Percentiles rank a stretch among this genome's conserved stretches.
phyloP scores from a whole-genome alignment of 495 filamentous ascomycete species.

The Bathelium albidoporum region DNA sequence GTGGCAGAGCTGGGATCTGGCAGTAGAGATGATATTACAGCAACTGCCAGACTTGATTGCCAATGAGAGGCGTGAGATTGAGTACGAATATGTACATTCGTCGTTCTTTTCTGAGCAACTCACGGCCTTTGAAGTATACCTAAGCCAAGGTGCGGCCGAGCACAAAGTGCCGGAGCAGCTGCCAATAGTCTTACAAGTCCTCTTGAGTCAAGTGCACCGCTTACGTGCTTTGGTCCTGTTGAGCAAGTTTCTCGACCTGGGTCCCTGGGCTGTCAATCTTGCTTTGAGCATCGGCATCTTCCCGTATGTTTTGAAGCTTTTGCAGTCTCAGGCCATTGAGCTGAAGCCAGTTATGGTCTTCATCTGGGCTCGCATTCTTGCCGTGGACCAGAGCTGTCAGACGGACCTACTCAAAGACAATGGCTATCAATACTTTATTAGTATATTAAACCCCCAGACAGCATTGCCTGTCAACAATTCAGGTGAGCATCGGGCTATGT shows the following conservation, averaged over 20 bases:
- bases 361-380: conserved; percentile 95
- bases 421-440: conserved; percentile 91
- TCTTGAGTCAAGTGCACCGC: conserved; percentile 89
- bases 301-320: conserved; percentile 89
- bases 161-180: conserved; percentile 86
- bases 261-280: conserved; percentile 94
- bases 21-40: conserved; percentile 88
- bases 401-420: conserved; percentile 77
- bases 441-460: conserved; percentile 72
- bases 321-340: conserved; percentile 90
- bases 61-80: conserved; percentile 58
- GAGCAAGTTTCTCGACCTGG: conserved; percentile 86
- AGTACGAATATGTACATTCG: conserved; percentile 88
- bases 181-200: conserved; percentile 89
- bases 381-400: conserved; percentile 88
- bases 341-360: conserved; percentile 99
- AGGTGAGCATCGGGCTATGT: conserved; percentile 90
- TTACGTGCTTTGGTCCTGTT: conserved; percentile 88
- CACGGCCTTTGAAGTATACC: conserved; percentile 93
- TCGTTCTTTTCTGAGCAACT: conserved; percentile 95
- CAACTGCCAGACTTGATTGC: conserved; percentile 77
- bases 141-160: conserved; percentile 74
- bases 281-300: conserved; percentile 97
- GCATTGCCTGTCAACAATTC: conserved; percentile 29
- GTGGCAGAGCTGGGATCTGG: conserved; percentile 96